These are phyloP conservation scores for Euphorbia peplus DNA, from an alignment of 345 rosid genomes.

Conservation along the genomic window DNA sequence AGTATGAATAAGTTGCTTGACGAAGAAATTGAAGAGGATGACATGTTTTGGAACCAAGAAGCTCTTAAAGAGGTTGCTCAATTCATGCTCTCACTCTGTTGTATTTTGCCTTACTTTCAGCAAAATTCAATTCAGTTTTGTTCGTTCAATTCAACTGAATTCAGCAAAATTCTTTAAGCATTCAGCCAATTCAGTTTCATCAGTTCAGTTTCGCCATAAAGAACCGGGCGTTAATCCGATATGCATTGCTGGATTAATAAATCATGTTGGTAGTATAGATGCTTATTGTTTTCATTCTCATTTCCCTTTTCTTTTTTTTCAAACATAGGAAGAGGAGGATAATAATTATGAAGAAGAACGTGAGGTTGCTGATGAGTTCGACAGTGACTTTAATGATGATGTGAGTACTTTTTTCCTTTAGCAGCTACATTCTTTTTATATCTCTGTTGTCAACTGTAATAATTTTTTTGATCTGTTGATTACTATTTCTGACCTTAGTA, in stretches of 20 bases:
- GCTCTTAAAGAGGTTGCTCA: slow-evolving; percentile 74
- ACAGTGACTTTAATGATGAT: slow-evolving; percentile 90
- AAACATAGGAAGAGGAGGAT: slow-evolving; percentile 69
- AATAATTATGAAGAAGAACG: slow-evolving; percentile 71
- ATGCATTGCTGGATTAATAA: neutral
- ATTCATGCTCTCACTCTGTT: neutral
- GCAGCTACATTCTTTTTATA: neutral
- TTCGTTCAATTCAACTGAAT: no score
- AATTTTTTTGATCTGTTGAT: neutral
- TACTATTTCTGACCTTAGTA: slow-evolving; percentile 6
- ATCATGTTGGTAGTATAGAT: neutral
- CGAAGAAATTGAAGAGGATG: slow-evolving; percentile 84
- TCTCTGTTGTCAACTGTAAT: neutral
- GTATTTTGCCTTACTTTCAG: no score
- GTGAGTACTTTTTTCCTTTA: slow-evolving; percentile 41
- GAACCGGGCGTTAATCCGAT: no score
- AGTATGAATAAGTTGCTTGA: slow-evolving; percentile 89
- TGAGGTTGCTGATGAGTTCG: slow-evolving; percentile 86
- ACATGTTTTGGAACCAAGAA: slow-evolving; percentile 90
- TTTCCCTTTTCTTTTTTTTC: neutral
- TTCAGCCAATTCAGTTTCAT: no score
- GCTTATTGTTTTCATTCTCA: neutral
- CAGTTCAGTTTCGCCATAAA: no score
- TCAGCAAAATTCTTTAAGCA: no score
- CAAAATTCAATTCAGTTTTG: no score